These are phyloP conservation scores for Leishmania aethiopica DNA, from an alignment of 208 protist species.

Conservation along the genomic window DNA sequence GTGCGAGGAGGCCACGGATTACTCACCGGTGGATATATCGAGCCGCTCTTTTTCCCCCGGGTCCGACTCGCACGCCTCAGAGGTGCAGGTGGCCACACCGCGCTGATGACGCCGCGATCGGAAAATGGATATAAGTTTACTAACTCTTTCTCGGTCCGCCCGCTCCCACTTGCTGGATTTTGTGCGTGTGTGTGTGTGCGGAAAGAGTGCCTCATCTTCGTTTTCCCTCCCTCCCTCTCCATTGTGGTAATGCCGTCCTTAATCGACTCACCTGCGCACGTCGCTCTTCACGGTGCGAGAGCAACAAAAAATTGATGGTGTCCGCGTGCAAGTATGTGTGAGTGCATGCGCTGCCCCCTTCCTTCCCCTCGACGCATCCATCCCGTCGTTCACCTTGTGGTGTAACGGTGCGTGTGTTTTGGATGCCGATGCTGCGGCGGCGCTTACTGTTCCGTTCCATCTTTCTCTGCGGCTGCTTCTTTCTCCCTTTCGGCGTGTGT, in stretches of 20 bases:
- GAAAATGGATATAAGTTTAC: too few relatives aligned
- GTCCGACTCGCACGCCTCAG: not conserved
- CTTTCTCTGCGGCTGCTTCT: not conserved
- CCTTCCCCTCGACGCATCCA: not conserved
- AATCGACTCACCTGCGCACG: too few relatives aligned
- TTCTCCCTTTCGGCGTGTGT: not conserved
- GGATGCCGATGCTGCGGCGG: not conserved
- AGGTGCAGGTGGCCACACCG: not conserved
- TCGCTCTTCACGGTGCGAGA: too few relatives aligned
- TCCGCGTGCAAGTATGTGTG: not conserved
- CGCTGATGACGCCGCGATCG: not conserved
- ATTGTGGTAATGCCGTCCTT: not conserved
- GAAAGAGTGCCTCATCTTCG: not conserved
- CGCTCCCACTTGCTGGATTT: not conserved
- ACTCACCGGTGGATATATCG: not conserved
- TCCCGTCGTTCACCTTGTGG: not conserved
- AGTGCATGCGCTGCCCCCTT: not conserved
- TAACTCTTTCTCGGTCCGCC: not conserved
- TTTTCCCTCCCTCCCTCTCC: not conserved
- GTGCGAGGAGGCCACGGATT: not conserved
- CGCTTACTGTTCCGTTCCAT: not conserved
- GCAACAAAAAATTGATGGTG: too few relatives aligned
- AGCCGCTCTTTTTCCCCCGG: not conserved
- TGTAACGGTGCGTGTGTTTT: not conserved
- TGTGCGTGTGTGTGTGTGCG: too few relatives aligned